Conservation (phyloP, 768 basidiomycete genomes). For the Pisolithus orientalis region DNA sequence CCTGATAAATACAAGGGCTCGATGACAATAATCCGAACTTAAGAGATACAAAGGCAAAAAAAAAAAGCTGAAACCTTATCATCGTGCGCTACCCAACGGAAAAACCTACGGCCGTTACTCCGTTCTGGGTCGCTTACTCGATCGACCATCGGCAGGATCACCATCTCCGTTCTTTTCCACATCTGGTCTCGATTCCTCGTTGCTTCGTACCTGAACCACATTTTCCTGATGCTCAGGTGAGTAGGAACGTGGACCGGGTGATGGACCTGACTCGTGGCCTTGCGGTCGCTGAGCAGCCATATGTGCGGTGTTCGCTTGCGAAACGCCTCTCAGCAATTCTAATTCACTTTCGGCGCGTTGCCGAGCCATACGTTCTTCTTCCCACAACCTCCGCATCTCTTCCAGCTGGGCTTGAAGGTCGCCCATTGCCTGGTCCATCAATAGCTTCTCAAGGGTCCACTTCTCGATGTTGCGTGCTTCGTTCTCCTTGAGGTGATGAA, state of each 20-base stretch:
- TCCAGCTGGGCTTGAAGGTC: constrained; percentile 80
- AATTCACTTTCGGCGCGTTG: constrained; percentile 62
- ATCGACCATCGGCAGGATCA: background rate
- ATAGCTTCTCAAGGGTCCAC: constrained; percentile 87
- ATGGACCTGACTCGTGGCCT: background rate
- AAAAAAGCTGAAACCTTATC: background rate
- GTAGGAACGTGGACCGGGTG: constrained; percentile 17
- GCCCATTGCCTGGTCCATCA: constrained; percentile 91
- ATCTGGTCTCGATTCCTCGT: constrained; percentile 17
- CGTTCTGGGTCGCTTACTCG: background rate
- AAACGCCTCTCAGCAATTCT: constrained; percentile 42
- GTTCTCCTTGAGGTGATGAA: constrained; percentile 86
- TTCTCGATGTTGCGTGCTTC: constrained; percentile 88
- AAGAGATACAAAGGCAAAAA: background rate
- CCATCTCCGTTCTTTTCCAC: constrained; percentile 1
- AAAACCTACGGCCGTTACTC: background rate
- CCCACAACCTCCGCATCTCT: constrained; percentile 76
- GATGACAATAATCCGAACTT: background rate
- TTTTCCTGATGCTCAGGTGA: constrained; percentile 24
- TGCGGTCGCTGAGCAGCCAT: constrained; percentile 8
- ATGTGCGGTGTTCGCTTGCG: constrained; percentile 7
- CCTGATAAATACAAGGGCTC: too few species aligned
- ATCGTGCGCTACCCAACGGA: background rate
- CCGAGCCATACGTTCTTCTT: constrained; percentile 61
- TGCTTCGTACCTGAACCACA: constrained; percentile 6